phyloP scores from a whole-genome alignment of 441 rosid genomes.

The Pelargonium citronellum region DNA sequence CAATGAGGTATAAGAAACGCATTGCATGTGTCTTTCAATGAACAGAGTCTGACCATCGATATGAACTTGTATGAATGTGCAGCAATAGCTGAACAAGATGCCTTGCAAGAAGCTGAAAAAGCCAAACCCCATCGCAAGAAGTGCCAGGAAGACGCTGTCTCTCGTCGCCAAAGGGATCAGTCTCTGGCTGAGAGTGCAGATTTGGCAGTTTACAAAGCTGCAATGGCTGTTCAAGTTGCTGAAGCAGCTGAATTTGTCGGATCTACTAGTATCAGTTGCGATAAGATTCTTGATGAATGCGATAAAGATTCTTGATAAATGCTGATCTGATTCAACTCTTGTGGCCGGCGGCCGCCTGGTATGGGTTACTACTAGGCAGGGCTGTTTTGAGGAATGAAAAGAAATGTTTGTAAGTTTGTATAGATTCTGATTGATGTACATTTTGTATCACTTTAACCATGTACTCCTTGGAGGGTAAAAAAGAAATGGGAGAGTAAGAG shows the following conservation, averaged over 20 bases:
- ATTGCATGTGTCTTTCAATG: not conserved
- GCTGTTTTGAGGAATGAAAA: conserved; percentile 23
- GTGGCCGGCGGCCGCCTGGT: too few species aligned
- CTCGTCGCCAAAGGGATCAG: conserved; percentile 58
- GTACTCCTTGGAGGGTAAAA: conserved; percentile 15
- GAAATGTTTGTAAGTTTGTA: conserved; percentile 36
- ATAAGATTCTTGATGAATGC: too few species aligned
- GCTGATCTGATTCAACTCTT: too few species aligned
- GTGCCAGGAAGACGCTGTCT: conserved; percentile 38
- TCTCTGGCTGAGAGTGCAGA: conserved; percentile 62
- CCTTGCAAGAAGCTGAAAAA: conserved; percentile 38
- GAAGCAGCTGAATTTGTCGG: conserved; percentile 41
- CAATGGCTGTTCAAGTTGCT: conserved; percentile 55
- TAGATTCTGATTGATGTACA: conserved; percentile 38
- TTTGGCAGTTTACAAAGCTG: conserved; percentile 63
- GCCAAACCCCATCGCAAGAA: conserved; percentile 37
- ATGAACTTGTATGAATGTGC: conserved; percentile 18
- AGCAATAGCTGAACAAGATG: conserved; percentile 46
- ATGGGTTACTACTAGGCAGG: conserved; percentile 18
- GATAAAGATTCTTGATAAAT: too few species aligned
- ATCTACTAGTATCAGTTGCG: conserved; percentile 22
- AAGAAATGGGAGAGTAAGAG: not conserved
- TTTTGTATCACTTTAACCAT: conserved; percentile 38
- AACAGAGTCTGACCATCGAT: not conserved
- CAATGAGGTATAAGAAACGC: not conserved